phyloP scores from a whole-genome alignment of 495 filamentous ascomycete species.

The Penicillium bialowiezense region DNA sequence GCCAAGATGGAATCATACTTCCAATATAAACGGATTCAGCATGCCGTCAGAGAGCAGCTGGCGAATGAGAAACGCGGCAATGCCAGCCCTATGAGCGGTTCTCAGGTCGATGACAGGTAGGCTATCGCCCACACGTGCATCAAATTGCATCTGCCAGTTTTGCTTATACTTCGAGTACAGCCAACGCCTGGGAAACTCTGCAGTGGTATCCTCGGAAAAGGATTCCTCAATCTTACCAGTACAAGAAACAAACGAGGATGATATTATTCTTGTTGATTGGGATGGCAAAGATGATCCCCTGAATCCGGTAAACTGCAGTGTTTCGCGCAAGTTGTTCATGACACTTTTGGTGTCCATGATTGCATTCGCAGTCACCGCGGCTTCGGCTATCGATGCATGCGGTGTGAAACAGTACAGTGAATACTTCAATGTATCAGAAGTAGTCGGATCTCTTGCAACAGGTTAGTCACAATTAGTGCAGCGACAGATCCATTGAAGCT shows the following conservation, averaged over 20 bases:
- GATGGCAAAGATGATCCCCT: constrained; percentile 46
- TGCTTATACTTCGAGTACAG: neutral
- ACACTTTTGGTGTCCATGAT: constrained; percentile 50
- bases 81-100: neutral
- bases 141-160: no score
- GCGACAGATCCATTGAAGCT: neutral
- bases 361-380: constrained; percentile 44
- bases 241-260: neutral
- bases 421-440: constrained; percentile 47
- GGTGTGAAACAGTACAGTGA: constrained; percentile 41
- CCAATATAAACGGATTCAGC: constrained; percentile 8
- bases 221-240: neutral
- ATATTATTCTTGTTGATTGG: constrained; percentile 26
- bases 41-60: constrained; percentile 2
- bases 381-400: constrained; percentile 49
- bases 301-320: constrained; percentile 54
- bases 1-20: constrained; percentile 13
- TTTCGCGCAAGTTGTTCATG: constrained; percentile 22
- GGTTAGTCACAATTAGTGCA: constrained; percentile 3
- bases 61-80: neutral
- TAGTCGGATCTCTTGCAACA: constrained; percentile 44
- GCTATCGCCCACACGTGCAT: no score
- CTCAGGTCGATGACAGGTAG: neutral
- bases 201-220: neutral
- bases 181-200: neutral